Base-by-base conservation (phyloP, 1,139 yeast species). In the Saccharomycopsis hybrid region DNA sequence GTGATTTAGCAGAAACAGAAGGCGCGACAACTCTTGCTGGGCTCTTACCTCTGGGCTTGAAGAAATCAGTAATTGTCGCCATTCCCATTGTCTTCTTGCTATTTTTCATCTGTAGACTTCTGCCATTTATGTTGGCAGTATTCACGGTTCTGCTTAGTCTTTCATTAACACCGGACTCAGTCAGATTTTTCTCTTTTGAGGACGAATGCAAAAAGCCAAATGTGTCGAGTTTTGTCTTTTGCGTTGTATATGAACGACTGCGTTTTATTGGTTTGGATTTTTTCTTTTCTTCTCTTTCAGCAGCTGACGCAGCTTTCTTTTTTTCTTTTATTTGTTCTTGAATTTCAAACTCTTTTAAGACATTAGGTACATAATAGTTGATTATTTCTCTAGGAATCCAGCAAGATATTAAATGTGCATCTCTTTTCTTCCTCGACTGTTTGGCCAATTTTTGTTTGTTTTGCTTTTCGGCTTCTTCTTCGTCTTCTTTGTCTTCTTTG, bases 331-430 rank as follows among this genome's bases (percentile, higher is more conserved):
- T 24, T 31, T 7, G 25, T 27, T 13, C 24, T 31, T 42, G n/a
- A 5, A 24, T 27, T 25, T 46, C 47, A 39, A 41, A 50, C 3
- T 31, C 13, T 38, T 47, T 29, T 5, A 50, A 11, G 40, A 50
- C 13, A 28, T 32, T 25, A n/a, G 53, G 53, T 25, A 36, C 44
- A 37, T 48, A 48, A 29, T 50, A 48, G 8, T 44, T 4, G 3
- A 35, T 48, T 7, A 47, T 37, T 13, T 38, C 48, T 44, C 39
- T 38, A 3, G 48, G 48, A 7, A 48, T 46, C 51, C 53, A 47
- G n/a, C 41, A 24, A 8, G 47, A 46, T 5, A 46, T 27, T 5
- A 43, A 25, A 32, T 41, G 11, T 2, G 48, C 30, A 11, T 43
- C 28, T 32, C 27, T 39, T 5, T 28, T 32, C 11, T 44, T 31